Base-by-base conservation (phyloP, 805 yeast species). In the Hanseniaspora lachancei region DNA sequence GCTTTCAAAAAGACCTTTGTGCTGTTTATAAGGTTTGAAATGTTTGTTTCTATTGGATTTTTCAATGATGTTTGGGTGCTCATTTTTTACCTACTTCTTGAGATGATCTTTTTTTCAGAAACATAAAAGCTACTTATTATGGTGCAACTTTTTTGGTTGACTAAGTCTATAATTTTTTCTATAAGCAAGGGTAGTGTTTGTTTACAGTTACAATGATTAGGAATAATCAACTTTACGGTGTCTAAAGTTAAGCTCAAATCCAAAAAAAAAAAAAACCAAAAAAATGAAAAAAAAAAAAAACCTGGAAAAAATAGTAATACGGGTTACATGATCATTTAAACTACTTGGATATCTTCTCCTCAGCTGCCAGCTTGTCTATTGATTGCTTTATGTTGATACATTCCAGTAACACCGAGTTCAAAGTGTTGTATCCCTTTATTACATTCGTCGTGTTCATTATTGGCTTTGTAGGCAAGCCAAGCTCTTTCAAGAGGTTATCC, bases 1-100 rank as follows among this genome's bases (percentile, higher is more conserved):
- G 86, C 77, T 62, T 87, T 95, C n/a, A 93, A 72, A 13, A 91
- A 73, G 57, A 86, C 89, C 63, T 91, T 91, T 0, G 97, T 89
- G 0, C 95, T 84, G 39, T 89, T 89, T 47, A 93, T 74, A 27
- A 91, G 74, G 58, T 88, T 70, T 20, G 95, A 79, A 47, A 85
- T 86, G 62, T 89, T 78, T 48, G 89, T 79, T 64, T 87, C 95
- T 52, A 84, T 82, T 10, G 89, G 79, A 58, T 74, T 71, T 13
- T 52, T 24, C 57, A 54, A 18, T 16, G 46, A 27, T 23, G n/a
- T 48, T 7, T 3, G n/a, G 5, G 21, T 23, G 41, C n/a, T 24
- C 34, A 24, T 34, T 63, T 61, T 62, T 58, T 21, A 47, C 27
- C 15, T 32, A 32, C 2, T 5, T 32, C 3, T 12, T 6, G 12